Conservation (phyloP, 257 asterid species). For the Sherardia arvensis region DNA sequence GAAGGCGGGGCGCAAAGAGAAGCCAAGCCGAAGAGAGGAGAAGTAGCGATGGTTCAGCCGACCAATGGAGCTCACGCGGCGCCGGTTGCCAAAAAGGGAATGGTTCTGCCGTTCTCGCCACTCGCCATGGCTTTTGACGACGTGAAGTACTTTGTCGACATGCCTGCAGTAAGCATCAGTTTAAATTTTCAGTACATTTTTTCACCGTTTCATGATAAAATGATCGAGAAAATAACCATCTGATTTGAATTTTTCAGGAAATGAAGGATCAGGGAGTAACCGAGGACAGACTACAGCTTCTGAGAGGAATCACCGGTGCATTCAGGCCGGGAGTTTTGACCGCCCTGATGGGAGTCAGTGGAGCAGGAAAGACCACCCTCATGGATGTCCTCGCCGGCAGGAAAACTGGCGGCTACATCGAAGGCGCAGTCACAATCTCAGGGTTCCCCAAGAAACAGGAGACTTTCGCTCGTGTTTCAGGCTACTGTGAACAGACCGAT, state of each 20-base stretch:
- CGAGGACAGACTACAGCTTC: constrained; percentile 49
- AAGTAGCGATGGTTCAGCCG: constrained; percentile 39
- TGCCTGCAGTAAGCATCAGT: constrained; percentile 43
- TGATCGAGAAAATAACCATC: not conserved
- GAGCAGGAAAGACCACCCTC: constrained; percentile 70
- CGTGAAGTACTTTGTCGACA: constrained; percentile 48
- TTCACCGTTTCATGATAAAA: not conserved
- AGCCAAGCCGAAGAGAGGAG: constrained; percentile 57
- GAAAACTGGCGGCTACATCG: constrained; percentile 54
- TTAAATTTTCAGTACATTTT: not conserved
- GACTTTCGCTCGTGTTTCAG: constrained; percentile 62
- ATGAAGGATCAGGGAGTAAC: constrained; percentile 45
- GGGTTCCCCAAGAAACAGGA: constrained; percentile 58
- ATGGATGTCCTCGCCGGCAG: constrained; percentile 71
- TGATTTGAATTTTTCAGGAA: constrained; percentile 23
- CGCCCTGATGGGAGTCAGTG: constrained; percentile 70
- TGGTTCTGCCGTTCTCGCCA: constrained; percentile 56
- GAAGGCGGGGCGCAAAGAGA: constrained; percentile 30
- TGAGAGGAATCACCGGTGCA: constrained; percentile 47
- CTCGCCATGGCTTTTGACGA: constrained; percentile 44
- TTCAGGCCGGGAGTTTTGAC: constrained; percentile 71
- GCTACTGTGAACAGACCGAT: constrained; percentile 63
- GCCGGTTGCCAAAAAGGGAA: constrained; percentile 38
- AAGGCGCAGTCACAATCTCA: constrained; percentile 55
- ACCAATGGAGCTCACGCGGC: constrained; percentile 28